Conservation (phyloP, 2,329 filamentous ascomycete species). For the Penicillium glabrum region DNA sequence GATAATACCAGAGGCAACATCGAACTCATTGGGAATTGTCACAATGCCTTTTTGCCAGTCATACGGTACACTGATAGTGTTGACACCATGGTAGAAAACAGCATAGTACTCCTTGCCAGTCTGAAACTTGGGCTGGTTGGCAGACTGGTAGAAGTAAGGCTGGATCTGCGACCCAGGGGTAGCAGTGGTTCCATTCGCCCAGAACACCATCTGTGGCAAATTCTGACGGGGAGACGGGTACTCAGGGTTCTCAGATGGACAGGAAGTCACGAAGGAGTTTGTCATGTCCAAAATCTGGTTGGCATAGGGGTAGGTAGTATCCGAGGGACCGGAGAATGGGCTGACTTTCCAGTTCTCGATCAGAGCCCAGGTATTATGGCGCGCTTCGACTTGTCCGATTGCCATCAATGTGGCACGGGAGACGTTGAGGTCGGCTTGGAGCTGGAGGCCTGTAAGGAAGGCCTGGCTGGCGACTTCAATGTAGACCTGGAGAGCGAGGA, state of each 20-base stretch:
- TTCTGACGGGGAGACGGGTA: constrained; percentile 7
- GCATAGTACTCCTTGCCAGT: constrained; percentile 3
- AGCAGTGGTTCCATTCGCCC: constrained; percentile 5
- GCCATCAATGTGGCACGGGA: constrained; percentile 41
- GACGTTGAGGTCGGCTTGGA: constrained; percentile 28
- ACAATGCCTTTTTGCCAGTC: neutral
- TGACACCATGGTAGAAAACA: constrained; percentile 7
- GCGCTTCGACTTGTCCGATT: constrained; percentile 39
- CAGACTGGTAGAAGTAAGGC: neutral
- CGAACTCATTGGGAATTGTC: constrained; percentile 3
- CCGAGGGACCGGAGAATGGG: constrained; percentile 43
- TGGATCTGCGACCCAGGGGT: constrained; percentile 5
- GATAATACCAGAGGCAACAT: constrained; percentile 3
- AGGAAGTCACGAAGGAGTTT: constrained; percentile 1
- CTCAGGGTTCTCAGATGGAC: constrained; percentile 7
- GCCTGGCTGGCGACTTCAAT: constrained; percentile 14
- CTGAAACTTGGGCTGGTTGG: neutral
- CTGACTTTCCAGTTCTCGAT: constrained; percentile 43
- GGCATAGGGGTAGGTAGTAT: constrained; percentile 36
- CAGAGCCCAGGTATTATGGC: constrained; percentile 45
- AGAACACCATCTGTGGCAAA: constrained; percentile 7
- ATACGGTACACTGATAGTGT: constrained; percentile 2
- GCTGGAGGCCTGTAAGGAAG: constrained; percentile 10
- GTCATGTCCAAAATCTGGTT: constrained; percentile 12
- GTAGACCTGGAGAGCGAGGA: constrained; percentile 8